Evolutionary conservation across 768 basidiomycete genomes (phyloP).

Genomic region (Lentinula sp.): DNA sequence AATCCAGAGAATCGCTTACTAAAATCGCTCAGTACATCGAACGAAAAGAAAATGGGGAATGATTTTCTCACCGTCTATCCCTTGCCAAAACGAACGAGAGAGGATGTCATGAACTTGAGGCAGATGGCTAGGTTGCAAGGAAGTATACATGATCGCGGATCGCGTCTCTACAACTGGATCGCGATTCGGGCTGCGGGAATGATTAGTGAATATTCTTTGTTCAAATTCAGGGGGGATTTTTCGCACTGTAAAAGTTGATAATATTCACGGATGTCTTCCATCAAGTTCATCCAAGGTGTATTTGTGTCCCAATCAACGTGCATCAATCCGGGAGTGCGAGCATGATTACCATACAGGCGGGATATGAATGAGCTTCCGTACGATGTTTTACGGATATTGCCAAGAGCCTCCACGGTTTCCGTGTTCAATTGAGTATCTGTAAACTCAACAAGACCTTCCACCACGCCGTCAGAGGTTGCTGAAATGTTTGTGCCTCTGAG

Average conservation of each 20-base stretch:
- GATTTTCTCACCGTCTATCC: conserved; percentile 53
- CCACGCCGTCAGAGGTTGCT: conserved; percentile 21
- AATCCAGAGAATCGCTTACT: conserved; percentile 70
- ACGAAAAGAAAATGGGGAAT: conserved; percentile 2
- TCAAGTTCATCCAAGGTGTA: conserved; percentile 70
- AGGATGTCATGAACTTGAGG: conserved; percentile 69
- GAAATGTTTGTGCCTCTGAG: conserved; percentile 12
- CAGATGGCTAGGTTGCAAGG: conserved; percentile 54
- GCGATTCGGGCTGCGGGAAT: conserved; percentile 45
- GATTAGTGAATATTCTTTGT: background rate
- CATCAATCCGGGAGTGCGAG: conserved; percentile 32
- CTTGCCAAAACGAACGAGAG: conserved; percentile 65
- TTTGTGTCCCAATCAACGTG: conserved; percentile 68
- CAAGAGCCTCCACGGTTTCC: conserved; percentile 44
- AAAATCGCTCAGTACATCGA: background rate
- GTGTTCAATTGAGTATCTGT: conserved; percentile 19
- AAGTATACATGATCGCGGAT: conserved; percentile 59
- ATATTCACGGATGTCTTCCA: conserved; percentile 68
- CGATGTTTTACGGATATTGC: conserved; percentile 53
- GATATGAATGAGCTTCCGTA: conserved; percentile 63
- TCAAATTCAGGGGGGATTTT: background rate
- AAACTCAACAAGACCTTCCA: conserved; percentile 26
- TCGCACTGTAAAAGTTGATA: conserved; percentile 55
- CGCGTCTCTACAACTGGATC: conserved; percentile 32
- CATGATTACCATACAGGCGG: conserved; percentile 45